These are phyloP conservation scores for Cercophora newfieldiana DNA, from an alignment of 495 filamentous ascomycete species.

Conservation along the genomic window DNA sequence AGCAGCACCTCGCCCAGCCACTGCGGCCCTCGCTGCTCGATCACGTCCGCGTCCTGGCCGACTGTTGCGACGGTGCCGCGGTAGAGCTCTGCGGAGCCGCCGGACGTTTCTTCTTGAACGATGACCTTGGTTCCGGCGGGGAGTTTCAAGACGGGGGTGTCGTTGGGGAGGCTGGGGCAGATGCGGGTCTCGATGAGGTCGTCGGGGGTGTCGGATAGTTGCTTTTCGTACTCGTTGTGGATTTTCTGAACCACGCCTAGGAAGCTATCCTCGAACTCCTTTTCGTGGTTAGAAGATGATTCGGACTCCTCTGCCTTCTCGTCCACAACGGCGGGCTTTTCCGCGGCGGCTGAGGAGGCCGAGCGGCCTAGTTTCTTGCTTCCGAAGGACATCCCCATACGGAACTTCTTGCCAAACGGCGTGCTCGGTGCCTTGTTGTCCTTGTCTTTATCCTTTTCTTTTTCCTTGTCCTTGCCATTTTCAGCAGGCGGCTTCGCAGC, in stretches of 20 bases:
- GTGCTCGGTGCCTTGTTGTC: constrained; percentile 68
- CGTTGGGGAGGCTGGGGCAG: constrained; percentile 73
- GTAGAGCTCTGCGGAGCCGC: constrained; percentile 89
- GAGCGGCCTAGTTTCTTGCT: constrained; percentile 77
- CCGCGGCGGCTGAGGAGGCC: constrained; percentile 63
- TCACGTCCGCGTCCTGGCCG: constrained; percentile 73
- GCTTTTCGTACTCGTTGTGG: constrained; percentile 72
- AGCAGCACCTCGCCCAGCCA: constrained; percentile 94
- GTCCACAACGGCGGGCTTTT: constrained; percentile 73
- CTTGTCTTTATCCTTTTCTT: constrained; percentile 36
- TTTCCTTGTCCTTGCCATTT: constrained; percentile 56
- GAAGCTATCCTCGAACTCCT: constrained; percentile 80
- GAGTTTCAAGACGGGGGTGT: constrained; percentile 81
- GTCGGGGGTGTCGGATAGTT: constrained; percentile 55
- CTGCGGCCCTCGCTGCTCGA: constrained; percentile 81
- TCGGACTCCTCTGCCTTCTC: constrained; percentile 66
- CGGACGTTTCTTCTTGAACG: constrained; percentile 91
- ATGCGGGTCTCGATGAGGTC: constrained; percentile 63
- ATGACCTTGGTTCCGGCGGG: constrained; percentile 81
- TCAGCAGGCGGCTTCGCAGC: constrained; percentile 26
- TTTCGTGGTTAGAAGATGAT: constrained; percentile 75
- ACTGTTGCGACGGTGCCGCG: constrained; percentile 79
- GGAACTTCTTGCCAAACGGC: constrained; percentile 83
- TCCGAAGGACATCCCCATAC: constrained; percentile 77
- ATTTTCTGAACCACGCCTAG: constrained; percentile 77